These are phyloP conservation scores for Puccinia polysora DNA, from an alignment of 1,284 basidiomycete genomes.

Conservation along the genomic window DNA sequence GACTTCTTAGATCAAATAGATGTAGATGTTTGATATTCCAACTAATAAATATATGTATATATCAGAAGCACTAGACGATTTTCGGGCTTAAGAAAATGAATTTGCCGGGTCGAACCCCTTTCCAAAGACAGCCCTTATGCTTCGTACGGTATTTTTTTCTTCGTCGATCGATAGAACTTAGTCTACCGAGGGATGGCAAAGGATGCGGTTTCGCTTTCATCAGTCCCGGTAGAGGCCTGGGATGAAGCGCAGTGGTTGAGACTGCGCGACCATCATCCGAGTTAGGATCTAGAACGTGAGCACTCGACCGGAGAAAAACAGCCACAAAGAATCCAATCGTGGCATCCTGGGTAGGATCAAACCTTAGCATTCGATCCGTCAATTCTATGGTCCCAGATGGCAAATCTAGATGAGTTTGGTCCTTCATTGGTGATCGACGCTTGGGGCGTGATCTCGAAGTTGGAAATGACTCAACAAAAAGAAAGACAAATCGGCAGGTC, in stretches of 20 bases:
- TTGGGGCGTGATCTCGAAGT: no score
- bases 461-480: background rate
- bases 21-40: no score
- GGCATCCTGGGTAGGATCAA: slow-evolving; percentile 73
- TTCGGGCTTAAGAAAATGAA: slow-evolving; percentile 1
- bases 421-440: no score
- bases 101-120: slow-evolving; percentile 5
- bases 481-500: background rate
- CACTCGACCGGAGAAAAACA: slow-evolving; percentile 7
- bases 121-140: background rate
- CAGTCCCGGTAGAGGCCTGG: background rate
- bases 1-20: no score
- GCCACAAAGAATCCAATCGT: slow-evolving; percentile 85
- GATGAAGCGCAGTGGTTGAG: background rate
- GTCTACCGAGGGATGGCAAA: no score
- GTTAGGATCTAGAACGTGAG: background rate
- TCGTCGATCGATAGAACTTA: background rate
- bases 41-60: no score
- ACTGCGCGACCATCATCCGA: background rate
- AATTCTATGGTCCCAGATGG: slow-evolving; percentile 58
- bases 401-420: no score
- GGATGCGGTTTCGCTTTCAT: background rate
- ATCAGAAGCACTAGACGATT: no score
- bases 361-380: slow-evolving; percentile 71
- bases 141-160: background rate